Percentiles rank a stretch among this genome's conserved stretches.
Conservation (phyloP, 805 yeast species). For the Starmerella sp. region DNA sequence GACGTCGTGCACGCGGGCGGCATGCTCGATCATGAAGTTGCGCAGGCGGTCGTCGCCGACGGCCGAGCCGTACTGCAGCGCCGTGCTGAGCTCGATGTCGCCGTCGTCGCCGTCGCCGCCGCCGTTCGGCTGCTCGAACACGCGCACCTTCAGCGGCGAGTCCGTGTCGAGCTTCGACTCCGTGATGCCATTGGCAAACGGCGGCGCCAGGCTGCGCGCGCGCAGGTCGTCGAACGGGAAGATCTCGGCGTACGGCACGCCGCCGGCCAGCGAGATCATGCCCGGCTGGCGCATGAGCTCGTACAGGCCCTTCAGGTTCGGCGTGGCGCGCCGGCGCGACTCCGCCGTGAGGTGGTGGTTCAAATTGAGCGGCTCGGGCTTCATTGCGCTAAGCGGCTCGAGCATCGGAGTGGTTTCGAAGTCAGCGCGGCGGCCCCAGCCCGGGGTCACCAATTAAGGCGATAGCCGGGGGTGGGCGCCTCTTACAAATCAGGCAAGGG, state of each 20-base stretch:
- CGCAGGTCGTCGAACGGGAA: constrained; percentile 79
- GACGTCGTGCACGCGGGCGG: constrained; percentile 33
- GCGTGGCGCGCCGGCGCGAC: constrained; percentile 60
- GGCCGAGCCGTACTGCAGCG: constrained; percentile 87
- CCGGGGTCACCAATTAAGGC: neutral
- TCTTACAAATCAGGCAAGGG: neutral
- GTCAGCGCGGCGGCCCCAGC: neutral
- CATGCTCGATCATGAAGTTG: constrained; percentile 62
- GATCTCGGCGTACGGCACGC: constrained; percentile 77
- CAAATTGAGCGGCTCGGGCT: constrained; percentile 52
- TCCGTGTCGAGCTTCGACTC: constrained; percentile 23
- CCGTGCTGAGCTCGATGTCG: constrained; percentile 59
- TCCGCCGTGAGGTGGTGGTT: constrained; percentile 65
- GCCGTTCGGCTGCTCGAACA: constrained; percentile 29
- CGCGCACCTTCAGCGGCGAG: constrained; percentile 27
- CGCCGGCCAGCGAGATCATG: constrained; percentile 86
- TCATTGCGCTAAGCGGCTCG: neutral
- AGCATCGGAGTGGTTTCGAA: neutral
- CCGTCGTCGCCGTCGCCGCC: constrained; percentile 32
- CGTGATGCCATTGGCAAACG: constrained; percentile 60
- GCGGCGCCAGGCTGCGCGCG: constrained; percentile 57
- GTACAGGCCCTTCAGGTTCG: constrained; percentile 77
- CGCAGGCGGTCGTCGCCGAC: constrained; percentile 67
- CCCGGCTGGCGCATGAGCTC: constrained; percentile 61
- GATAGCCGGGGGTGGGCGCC: neutral